Evolutionary conservation across 192 early-diverging fungal genomes (phyloP).

Genomic region (Umbelopsis sp.): DNA sequence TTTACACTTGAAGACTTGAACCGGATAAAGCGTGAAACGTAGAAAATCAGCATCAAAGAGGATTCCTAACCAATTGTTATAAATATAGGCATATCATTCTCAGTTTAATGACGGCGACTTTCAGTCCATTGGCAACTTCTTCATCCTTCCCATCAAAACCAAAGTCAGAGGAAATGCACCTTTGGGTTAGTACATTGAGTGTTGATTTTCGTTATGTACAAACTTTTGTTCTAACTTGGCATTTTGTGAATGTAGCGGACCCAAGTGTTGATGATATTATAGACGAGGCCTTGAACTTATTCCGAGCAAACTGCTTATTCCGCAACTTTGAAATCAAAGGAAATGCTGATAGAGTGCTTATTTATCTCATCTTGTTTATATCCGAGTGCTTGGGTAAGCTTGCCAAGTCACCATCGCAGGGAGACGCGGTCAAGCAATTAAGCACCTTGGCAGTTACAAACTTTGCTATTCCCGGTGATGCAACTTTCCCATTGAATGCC

Average conservation of each 20-base stretch:
- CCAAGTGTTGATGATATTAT: constrained; percentile 78
- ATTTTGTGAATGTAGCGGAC: constrained; percentile 48
- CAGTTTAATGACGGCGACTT: constrained; percentile 69
- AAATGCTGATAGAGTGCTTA: constrained; percentile 86
- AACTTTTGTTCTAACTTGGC: not conserved
- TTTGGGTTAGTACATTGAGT: constrained; percentile 28
- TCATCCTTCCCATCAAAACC: constrained; percentile 87
- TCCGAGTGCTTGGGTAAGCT: constrained; percentile 79
- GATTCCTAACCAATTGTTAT: no score
- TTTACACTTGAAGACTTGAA: no score
- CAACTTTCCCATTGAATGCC: constrained; percentile 88
- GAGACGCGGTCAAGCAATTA: constrained; percentile 80
- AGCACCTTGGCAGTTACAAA: constrained; percentile 85
- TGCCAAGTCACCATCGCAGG: constrained; percentile 46
- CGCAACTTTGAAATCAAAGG: constrained; percentile 99
- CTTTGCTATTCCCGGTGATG: constrained; percentile 93
- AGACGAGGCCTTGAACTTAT: constrained; percentile 92
- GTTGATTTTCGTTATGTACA: not conserved
- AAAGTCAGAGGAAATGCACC: constrained; percentile 86
- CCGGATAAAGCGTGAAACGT: no score
- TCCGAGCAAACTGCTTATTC: constrained; percentile 97
- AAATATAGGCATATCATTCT: constrained; percentile 82
- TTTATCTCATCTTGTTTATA: constrained; percentile 93
- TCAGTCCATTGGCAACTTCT: constrained; percentile 80
- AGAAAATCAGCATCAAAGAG: no score